Evolutionary conservation across 108 stramenopile genomes (phyloP), one percentile per base, ranked within the genome.

Genomic region (Stephanodiscus triporus): DNA sequence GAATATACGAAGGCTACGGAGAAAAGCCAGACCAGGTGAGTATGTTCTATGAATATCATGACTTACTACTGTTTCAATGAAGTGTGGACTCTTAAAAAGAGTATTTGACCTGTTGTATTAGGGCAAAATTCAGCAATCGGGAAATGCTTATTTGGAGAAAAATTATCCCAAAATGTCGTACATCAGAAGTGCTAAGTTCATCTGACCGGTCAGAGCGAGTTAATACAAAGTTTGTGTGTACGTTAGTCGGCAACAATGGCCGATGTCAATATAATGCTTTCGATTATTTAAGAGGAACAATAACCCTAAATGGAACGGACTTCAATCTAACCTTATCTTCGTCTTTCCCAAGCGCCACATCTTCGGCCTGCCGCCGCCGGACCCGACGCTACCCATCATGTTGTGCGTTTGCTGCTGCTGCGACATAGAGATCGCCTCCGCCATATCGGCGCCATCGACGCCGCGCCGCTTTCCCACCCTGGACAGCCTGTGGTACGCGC

Each of bases 1-100:
- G 47, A 20, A 84, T 95, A 29, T 93, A 91, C 71, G 63, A 36
- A 30, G 92, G 79, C 10, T 93, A 96, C 72, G 79, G 83, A 37
- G 87, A 91, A 71, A 72, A 76, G 45, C 91, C 91, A 6, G 66
- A 85, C 60, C 91, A 61, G 60, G 60, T n/a, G n/a, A n/a, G n/a
- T 61, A 61, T 22, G 60, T 59, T n/a, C 4, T 57, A 13, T 30
- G 10, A 26, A 8, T 29, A 27, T 29, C 7, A 3, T 29, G 17
- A 8, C n/a, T n/a, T n/a, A n/a, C 6, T 6, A 23, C 23, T 5
- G 4, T 24, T 51, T 19, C 51, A 34, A 34, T 4, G 2, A 34
- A 4, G n/a, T n/a, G 17, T 8, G 49, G 22, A 26, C 53, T 26
- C 53, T 26, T 20, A 22, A n/a, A n/a, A n/a, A n/a, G n/a, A n/a